Evolutionary conservation across 148 eudicot species (phyloP).

Genomic region (Euryodendron excelsum): DNA sequence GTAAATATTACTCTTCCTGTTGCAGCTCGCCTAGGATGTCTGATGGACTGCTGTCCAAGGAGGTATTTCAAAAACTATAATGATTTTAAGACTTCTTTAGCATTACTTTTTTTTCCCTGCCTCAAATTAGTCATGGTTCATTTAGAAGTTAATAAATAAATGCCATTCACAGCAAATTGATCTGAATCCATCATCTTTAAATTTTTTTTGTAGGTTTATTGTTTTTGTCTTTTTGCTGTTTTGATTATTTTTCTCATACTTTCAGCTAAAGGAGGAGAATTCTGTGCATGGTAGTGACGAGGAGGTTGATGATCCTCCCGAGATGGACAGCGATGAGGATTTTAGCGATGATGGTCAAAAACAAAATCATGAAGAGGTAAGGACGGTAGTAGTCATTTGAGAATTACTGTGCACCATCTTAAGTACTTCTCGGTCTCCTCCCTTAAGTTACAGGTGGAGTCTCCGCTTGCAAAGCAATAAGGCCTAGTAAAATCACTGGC

Average conservation of each 20-base stretch:
- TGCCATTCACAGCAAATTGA: not conserved
- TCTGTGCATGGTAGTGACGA: slow-evolving; percentile 93
- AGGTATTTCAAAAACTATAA: slow-evolving; percentile 39
- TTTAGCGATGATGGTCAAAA: slow-evolving; percentile 51
- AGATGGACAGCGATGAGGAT: slow-evolving; percentile 82
- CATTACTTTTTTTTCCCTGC: too few species aligned
- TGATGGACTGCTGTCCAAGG: slow-evolving; percentile 77
- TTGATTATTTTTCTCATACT: not conserved
- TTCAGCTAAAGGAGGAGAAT: slow-evolving; percentile 74
- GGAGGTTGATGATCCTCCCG: slow-evolving; percentile 77
- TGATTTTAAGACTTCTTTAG: not conserved
- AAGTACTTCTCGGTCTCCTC: not conserved
- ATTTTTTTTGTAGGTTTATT: not conserved
- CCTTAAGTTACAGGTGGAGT: not conserved
- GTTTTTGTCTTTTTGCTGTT: not conserved
- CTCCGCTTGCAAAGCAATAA: not conserved
- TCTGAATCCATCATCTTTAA: not conserved
- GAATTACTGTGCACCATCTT: not conserved
- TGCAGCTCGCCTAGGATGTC: slow-evolving; percentile 77
- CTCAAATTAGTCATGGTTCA: not conserved
- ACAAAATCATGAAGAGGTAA: slow-evolving; percentile 78
- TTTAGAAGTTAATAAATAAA: not conserved
- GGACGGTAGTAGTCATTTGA: not conserved
- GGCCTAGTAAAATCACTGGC: not conserved
- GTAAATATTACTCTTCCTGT: slow-evolving; percentile 71